A percentile compares a stretch with the other conserved stretches of the same genome.
These are phyloP conservation scores for Pelargonium nanum DNA, from an alignment of 345 rosid species.

Conservation along the genomic window DNA sequence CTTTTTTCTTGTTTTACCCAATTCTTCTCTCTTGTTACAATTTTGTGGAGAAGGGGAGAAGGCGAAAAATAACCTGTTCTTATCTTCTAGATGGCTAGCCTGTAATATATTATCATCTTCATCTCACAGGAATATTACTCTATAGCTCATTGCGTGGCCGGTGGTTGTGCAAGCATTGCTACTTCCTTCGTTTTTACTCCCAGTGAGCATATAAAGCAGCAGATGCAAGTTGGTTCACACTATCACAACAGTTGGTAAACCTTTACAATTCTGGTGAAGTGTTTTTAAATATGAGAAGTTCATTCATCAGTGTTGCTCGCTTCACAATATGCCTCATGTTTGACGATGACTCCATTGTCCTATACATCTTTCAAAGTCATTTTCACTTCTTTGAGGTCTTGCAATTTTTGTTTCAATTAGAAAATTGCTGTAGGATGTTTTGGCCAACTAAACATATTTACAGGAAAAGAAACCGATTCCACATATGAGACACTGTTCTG, in stretches of 20 bases:
- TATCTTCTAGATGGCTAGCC: not conserved
- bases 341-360: not conserved
- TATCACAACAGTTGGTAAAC: conserved; percentile 75
- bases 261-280: not conserved
- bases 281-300: not conserved
- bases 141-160: conserved; percentile 73
- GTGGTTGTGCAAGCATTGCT: conserved; percentile 86
- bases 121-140: conserved; percentile 62
- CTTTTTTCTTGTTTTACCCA: conserved; percentile 7
- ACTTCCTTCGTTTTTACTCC: conserved; percentile 88
- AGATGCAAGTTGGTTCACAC: conserved; percentile 87
- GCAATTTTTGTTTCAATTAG: not conserved
- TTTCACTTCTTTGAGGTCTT: not conserved
- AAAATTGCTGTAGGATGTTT: conserved; percentile 1
- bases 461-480: not conserved
- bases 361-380: not conserved
- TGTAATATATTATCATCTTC: not conserved
- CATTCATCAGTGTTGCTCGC: not conserved
- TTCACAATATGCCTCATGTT: not conserved
- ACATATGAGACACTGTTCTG: not conserved
- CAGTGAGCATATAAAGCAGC: conserved; percentile 87
- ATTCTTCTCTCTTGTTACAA: conserved; percentile 2
- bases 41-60: not conserved
- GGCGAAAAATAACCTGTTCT: not conserved
- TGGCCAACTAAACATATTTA: not conserved